Base-by-base conservation (phyloP, 2,329 filamentous ascomycete genomes). In the Microcyclospora pomicola region DNA sequence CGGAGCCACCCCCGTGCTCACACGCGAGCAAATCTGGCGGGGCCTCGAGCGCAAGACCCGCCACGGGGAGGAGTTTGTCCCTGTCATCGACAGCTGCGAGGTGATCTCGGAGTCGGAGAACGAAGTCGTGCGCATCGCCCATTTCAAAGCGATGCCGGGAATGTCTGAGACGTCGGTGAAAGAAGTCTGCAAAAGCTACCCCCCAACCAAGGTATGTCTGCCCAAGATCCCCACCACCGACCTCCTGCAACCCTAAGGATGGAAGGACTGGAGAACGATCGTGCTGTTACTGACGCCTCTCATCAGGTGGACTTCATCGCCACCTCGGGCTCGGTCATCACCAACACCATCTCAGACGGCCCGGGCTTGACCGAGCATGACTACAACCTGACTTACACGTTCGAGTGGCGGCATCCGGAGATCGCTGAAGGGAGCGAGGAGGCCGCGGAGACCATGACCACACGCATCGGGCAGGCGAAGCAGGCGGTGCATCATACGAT, bases 31-130 rank as follows among this genome's bases (percentile, higher is more conserved):
- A 45, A 44, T 67, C 42, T 68, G 64, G 62, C 50, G 54, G 5
- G 65, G 64, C 11, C 57, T 69, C 10, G 59, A 66, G 41, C 55
- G 59, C 42, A 69, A 69, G 49, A 62, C 66, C 44, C 60, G 62
- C 4, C 53, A 57, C 40, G 61, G 64, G 5, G 54, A 66, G 31
- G 62, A 65, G 38, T 69, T 68, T 43, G 62, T 69, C 0, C 57
- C 62, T 0, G 55, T 62, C 2, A 68, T 69, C 40, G 46, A 48
- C 9, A 48, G 41, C n/a, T 65, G 60, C 43, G 51, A 58, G 16
- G 61, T 69, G 0, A 33, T 67, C 0, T 45, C 53, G 12, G 65
- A 66, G 27, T 53, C 57, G 13, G 48, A 50, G 7, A 58, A 56
- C 33, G 53, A 54, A 34, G 51, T 55, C 3, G 42, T 48, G 15